Conservation (phyloP, 192 early-diverging fungal species). For the Mortierella antarctica region DNA sequence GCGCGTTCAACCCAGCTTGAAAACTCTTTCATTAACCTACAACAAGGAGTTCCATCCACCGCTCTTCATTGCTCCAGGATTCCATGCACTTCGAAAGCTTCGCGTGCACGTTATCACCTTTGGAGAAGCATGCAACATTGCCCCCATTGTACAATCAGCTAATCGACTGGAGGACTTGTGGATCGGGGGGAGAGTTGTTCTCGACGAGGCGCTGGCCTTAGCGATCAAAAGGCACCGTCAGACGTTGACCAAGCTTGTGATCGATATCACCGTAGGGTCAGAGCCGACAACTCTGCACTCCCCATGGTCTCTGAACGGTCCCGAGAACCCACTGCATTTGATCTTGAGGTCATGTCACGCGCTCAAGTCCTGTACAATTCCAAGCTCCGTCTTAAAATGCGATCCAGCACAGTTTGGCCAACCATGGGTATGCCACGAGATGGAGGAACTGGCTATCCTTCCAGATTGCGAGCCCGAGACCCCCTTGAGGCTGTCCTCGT, state of each 20-base stretch:
- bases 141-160: background rate
- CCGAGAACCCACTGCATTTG: background rate
- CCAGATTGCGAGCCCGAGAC: background rate
- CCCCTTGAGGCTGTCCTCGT: background rate
- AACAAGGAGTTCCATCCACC: no score
- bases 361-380: background rate
- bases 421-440: background rate
- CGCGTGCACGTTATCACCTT: no score
- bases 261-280: no score
- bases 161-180: background rate
- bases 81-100: no score
- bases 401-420: background rate
- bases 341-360: constrained; percentile 4
- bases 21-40: no score
- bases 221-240: background rate
- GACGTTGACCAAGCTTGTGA: background rate
- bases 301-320: no score
- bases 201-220: background rate
- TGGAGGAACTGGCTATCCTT: background rate
- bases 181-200: background rate
- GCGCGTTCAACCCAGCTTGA: no score
- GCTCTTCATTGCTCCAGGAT: no score
- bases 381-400: background rate
- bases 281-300: background rate
- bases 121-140: no score